Evolutionary conservation across 108 stramenopile species (phyloP).

Genomic region (Fragilaria crotonensis): DNA sequence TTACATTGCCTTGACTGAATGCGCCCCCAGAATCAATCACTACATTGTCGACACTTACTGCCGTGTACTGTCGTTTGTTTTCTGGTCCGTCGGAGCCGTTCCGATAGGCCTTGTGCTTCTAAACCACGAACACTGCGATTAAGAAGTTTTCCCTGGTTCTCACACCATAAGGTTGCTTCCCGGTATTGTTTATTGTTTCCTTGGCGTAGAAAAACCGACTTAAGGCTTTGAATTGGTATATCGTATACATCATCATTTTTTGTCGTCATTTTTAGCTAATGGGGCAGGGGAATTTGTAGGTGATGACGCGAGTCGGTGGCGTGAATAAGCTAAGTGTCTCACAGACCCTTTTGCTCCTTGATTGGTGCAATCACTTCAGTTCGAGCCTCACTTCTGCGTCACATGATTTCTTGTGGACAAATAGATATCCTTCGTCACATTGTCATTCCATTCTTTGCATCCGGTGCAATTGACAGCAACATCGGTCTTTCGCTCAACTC

Average conservation of each 20-base stretch:
- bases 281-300: too few species aligned
- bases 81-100: constrained; percentile 55
- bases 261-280: too few species aligned
- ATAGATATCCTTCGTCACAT: constrained; percentile 10
- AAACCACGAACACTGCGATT: constrained; percentile 78
- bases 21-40: constrained; percentile 33
- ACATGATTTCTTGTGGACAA: neutral
- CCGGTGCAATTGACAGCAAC: constrained; percentile 60
- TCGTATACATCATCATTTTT: too few species aligned
- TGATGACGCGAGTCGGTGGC: too few species aligned
- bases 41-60: constrained; percentile 13
- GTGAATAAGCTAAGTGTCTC: too few species aligned
- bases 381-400: neutral
- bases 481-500: constrained; percentile 52
- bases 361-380: constrained; percentile 29
- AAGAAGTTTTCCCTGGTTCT: too few species aligned
- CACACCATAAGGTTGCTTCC: too few species aligned
- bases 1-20: constrained; percentile 57
- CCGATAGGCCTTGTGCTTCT: constrained; percentile 76
- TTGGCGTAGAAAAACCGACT: too few species aligned
- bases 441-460: constrained; percentile 37
- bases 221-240: too few species aligned
- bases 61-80: constrained; percentile 25
- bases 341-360: constrained; percentile 39
- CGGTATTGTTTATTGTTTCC: too few species aligned